Base-by-base conservation (phyloP, 176 grass and related monocot species). In the Juncus inflexus region DNA sequence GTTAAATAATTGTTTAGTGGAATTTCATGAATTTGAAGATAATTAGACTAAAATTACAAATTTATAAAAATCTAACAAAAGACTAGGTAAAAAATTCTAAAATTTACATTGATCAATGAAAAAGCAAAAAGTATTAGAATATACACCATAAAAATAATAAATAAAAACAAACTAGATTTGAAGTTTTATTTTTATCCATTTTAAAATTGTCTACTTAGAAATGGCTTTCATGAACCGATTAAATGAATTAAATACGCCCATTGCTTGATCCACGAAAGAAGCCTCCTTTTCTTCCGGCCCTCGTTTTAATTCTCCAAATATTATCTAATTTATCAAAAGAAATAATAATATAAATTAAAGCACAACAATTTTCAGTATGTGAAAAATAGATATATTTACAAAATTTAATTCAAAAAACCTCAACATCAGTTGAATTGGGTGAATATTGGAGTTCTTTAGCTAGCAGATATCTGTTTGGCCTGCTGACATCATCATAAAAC, bases 391-490 rank as follows among this genome's bases (percentile, higher is more conserved):
- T 7, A 36, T 15, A 10, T 4, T 13, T 45, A 15, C 1, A 53
- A 64, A 70, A 15, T 52, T 10, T 40, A 41, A 60, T 65, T 19
- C 40, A 13, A 50, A 70, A 68, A 63, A 92, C 94, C 80, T 99
- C 94, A 55, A 89, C 62, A 73, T 99, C 88, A 58, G 94, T 86
- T 76, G 88, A 89, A 73, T 83, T 86, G 54, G 88, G 88, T 11
- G 72, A 74, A 52, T 49, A 35, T 40, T 76, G 67, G 72, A 83
- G 86, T 71, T 99, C 88, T 70, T 90, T 80, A 42, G 83, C 85
- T 40, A 99, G 88, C 77, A 90, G 77, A 70, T 92, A 92, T 78
- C 94, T 86, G 11, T 89, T 91, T 58, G 83, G 85, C 55, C 85
- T 91, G 37, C 61, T 84, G 62, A 64, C 60, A 77, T 97, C 85